Percentiles rank a stretch among this genome's conserved stretches.
Conservation (phyloP, 495 filamentous ascomycete genomes). For the Penicillium flavigenum region DNA sequence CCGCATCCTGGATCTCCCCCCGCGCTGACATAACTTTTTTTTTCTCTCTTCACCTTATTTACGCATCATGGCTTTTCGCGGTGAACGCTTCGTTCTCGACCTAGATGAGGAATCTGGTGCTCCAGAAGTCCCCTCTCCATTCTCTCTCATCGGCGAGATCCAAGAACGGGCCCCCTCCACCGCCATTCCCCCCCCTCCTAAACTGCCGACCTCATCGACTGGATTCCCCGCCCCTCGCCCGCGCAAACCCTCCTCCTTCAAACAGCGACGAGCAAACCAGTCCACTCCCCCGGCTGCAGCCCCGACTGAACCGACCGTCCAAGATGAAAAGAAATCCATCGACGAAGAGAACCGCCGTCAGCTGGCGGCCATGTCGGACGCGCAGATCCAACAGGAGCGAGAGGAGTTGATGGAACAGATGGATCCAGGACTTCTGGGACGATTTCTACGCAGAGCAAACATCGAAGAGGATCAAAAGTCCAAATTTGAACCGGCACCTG, state of each 20-base stretch:
- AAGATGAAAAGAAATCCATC: conserved; percentile 63
- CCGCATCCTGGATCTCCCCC: conserved; percentile 34
- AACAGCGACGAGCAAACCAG: conserved; percentile 56
- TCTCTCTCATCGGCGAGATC: conserved; percentile 70
- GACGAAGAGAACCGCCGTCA: conserved; percentile 76
- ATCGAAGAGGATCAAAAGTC: conserved; percentile 59
- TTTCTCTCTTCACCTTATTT: conserved; percentile 15
- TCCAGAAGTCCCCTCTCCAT: conserved; percentile 29
- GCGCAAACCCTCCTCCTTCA: conserved; percentile 73
- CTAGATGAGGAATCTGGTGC: conserved; percentile 42
- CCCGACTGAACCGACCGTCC: conserved; percentile 14
- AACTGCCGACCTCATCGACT: conserved; percentile 52
- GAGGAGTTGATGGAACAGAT: conserved; percentile 70
- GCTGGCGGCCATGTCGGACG: conserved; percentile 74
- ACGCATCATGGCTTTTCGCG: conserved; percentile 54
- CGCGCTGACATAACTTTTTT: conserved; percentile 33
- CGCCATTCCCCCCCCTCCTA: conserved; percentile 59
- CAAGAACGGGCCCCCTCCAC: conserved; percentile 62
- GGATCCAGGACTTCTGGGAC: conserved; percentile 69
- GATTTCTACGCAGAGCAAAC: conserved; percentile 73
- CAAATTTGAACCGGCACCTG: neutral
- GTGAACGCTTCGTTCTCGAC: conserved; percentile 60
- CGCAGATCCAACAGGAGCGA: conserved; percentile 75
- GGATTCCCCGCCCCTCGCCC: conserved; percentile 89
- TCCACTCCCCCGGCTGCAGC: neutral